Conservation (phyloP, 352 stramenopile species). For the Thalassiosira ordinaria region DNA sequence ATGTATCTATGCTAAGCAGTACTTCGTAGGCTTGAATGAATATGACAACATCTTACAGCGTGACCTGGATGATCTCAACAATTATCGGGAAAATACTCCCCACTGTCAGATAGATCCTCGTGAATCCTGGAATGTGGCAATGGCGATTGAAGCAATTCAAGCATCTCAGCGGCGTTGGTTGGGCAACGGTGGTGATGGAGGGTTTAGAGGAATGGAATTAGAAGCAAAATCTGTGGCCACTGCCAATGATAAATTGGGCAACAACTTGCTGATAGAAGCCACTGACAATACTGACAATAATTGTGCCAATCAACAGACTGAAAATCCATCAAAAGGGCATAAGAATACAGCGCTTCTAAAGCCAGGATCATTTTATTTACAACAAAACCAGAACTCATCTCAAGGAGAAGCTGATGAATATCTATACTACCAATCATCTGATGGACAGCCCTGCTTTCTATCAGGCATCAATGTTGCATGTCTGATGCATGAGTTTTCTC, state of each 20-base stretch:
- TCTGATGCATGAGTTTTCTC: conserved; percentile 71
- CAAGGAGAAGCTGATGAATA: conserved; percentile 49
- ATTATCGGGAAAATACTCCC: conserved; percentile 26
- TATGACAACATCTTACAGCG: conserved; percentile 31
- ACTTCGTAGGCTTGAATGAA: conserved; percentile 36
- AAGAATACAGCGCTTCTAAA: conserved; percentile 30
- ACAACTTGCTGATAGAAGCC: conserved; percentile 1
- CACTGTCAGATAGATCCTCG: conserved; percentile 36
- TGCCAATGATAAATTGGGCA: not conserved
- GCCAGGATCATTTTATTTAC: conserved; percentile 34
- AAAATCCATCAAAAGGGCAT: not conserved
- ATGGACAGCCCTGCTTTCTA: conserved; percentile 76
- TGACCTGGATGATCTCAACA: conserved; percentile 27
- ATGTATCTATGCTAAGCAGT: conserved; percentile 42
- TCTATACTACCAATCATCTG: conserved; percentile 76
- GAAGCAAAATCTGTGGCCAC: conserved; percentile 15
- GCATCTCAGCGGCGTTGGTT: conserved; percentile 38
- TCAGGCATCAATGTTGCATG: conserved; percentile 78
- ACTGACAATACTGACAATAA: not conserved
- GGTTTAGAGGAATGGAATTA: conserved; percentile 40
- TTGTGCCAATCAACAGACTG: not conserved
- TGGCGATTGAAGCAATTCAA: conserved; percentile 45
- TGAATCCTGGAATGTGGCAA: conserved; percentile 40
- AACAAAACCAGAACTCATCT: not conserved
- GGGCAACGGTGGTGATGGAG: conserved; percentile 25